phyloP scores from a whole-genome alignment of 2,329 filamentous ascomycete genomes.

The Ceratocystiopsis minuta region DNA sequence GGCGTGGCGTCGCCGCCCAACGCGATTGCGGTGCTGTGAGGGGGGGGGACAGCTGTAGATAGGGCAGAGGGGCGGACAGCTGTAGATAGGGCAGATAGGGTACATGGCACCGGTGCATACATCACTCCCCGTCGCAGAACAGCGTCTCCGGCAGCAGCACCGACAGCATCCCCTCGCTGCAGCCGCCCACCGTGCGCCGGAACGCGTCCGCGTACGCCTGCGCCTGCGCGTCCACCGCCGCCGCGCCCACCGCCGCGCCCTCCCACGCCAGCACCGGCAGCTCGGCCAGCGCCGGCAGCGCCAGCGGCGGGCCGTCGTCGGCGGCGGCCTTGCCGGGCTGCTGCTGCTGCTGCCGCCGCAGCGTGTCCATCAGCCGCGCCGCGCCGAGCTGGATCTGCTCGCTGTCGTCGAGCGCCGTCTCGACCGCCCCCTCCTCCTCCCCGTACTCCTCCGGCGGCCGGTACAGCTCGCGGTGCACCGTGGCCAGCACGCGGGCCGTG shows the following conservation, averaged over 20 bases:
- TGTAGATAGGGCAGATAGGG: too few relatives aligned
- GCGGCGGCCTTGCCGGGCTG: constrained; percentile 22
- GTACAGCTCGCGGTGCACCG: constrained; percentile 60
- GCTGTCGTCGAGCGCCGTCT: constrained; percentile 7
- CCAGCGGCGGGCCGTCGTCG: constrained; percentile 30
- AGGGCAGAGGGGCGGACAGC: too few relatives aligned
- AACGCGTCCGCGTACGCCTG: constrained; percentile 39
- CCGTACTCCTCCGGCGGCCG: constrained; percentile 52
- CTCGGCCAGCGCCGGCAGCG: constrained; percentile 24
- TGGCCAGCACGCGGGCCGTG: constrained; percentile 39
- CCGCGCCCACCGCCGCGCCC: constrained; percentile 28
- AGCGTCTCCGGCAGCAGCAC: constrained; percentile 3
- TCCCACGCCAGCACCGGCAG: constrained; percentile 47
- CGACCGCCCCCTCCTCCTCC: constrained; percentile 9
- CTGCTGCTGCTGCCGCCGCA: constrained; percentile 14
- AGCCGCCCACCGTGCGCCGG: constrained; percentile 48
- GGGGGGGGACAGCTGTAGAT: too few relatives aligned
- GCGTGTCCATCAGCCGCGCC: constrained; percentile 31
- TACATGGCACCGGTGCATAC: too few relatives aligned
- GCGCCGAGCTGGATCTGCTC: constrained; percentile 18
- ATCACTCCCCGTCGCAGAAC: constrained; percentile 3
- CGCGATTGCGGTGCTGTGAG: not conserved
- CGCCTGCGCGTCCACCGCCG: constrained; percentile 25
- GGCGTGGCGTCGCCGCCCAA: constrained; percentile 4
- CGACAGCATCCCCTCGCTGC: constrained; percentile 21